A percentile compares a stretch with the other conserved stretches of the same genome.
phyloP scores from a whole-genome alignment of 2,329 filamentous ascomycete genomes.

The Fusarium subglutinans region DNA sequence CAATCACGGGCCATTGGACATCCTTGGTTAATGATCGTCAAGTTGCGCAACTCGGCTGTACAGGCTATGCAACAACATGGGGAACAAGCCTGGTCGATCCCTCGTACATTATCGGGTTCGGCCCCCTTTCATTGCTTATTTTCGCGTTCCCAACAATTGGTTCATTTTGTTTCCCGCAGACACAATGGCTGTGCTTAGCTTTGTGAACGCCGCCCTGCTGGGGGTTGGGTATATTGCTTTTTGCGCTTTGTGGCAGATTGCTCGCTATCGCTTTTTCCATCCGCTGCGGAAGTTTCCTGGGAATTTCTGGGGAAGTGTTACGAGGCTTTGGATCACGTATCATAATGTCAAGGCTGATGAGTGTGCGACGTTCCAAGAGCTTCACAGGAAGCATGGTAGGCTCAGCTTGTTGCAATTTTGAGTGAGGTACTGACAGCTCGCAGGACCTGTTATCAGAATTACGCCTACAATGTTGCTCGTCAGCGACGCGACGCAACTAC shows the following conservation, averaged over 20 bases:
- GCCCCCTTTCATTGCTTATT: constrained; percentile 10
- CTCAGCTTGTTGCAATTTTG: too few relatives aligned
- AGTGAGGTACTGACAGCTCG: too few relatives aligned
- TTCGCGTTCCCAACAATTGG: constrained; percentile 8
- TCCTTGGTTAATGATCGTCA: constrained; percentile 8
- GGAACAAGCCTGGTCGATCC: background rate
- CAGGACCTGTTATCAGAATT: constrained; percentile 38
- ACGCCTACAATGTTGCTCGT: constrained; percentile 40
- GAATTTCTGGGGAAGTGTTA: constrained; percentile 30
- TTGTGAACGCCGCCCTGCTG: constrained; percentile 13
- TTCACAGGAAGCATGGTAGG: constrained; percentile 24
- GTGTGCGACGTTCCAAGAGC: constrained; percentile 23
- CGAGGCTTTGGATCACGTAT: constrained; percentile 37
- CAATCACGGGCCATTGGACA: constrained; percentile 11
- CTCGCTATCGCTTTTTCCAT: constrained; percentile 32
- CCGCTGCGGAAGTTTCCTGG: constrained; percentile 31
- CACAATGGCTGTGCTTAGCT: constrained; percentile 15
- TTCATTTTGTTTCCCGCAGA: background rate
- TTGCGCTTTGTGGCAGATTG: constrained; percentile 6
- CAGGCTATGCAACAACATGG: background rate
- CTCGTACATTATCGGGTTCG: background rate
- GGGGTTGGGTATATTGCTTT: constrained; percentile 9
- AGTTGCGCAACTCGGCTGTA: background rate
- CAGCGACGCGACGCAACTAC: constrained; percentile 59
- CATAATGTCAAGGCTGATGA: constrained; percentile 33